These are phyloP conservation scores for Pogostemon cablin DNA, from an alignment of 257 asterid species.

Conservation along the genomic window DNA sequence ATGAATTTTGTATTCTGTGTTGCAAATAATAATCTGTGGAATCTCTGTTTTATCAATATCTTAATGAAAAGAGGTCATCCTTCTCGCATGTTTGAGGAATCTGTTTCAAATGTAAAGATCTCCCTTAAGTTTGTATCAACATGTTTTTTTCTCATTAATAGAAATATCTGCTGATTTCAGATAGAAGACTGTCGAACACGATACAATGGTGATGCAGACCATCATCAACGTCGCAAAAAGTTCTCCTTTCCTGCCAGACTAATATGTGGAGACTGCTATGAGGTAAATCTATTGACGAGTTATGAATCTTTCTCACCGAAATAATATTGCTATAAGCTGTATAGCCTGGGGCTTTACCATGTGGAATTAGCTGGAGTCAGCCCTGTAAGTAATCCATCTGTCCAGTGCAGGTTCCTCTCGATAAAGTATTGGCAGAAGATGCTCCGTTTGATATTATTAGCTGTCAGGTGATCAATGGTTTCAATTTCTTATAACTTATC, in stretches of 20 bases:
- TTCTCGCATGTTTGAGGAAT: slow-evolving; percentile 19
- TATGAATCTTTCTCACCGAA: neutral
- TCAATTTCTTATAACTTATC: slow-evolving; percentile 22
- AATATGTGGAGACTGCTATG: slow-evolving; percentile 94
- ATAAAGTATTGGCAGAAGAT: slow-evolving; percentile 81
- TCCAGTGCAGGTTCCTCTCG: slow-evolving; percentile 69
- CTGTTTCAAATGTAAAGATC: neutral
- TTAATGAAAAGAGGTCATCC: neutral
- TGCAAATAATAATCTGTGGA: neutral
- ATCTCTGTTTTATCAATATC: neutral
- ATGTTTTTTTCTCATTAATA: slow-evolving; percentile 14
- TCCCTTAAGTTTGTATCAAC: neutral
- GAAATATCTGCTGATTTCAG: slow-evolving; percentile 43
- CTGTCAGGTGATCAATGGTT: slow-evolving; percentile 71
- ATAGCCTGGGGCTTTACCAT: neutral
- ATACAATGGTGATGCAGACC: slow-evolving; percentile 98
- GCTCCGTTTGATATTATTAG: slow-evolving; percentile 96
- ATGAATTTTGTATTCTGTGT: neutral
- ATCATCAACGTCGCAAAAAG: slow-evolving; percentile 88
- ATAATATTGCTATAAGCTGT: neutral
- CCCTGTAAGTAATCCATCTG: slow-evolving; percentile 21
- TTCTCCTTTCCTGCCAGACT: slow-evolving; percentile 97
- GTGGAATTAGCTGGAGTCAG: slow-evolving; percentile 26
- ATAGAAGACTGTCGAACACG: slow-evolving; percentile 97
- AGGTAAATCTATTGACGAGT: slow-evolving; percentile 47